phyloP scores from a whole-genome alignment of 768 basidiomycete genomes.

The Collybia mongolica region DNA sequence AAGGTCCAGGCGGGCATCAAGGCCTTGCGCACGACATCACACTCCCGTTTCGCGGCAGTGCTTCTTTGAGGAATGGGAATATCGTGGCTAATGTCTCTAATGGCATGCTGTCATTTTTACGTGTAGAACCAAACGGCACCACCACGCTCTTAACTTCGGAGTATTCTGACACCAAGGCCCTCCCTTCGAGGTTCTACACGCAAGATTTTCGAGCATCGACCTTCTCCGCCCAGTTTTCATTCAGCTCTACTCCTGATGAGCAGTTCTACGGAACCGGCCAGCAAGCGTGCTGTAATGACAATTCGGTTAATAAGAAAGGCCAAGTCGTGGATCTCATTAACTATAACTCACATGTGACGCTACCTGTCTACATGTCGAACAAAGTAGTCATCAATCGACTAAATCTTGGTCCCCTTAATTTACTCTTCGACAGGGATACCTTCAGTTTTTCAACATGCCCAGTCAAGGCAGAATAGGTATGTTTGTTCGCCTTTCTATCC shows the following conservation, averaged over 20 bases:
- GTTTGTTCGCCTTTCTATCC: background rate
- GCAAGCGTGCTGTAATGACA: conserved; percentile 34
- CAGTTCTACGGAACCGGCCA: conserved; percentile 35
- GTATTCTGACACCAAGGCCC: conserved; percentile 29
- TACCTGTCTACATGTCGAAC: conserved; percentile 37
- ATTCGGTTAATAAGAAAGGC: conserved; percentile 36
- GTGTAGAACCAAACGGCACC: conserved; percentile 26
- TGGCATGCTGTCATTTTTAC: conserved; percentile 27
- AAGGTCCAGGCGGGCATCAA: conserved; percentile 28
- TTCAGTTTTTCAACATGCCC: conserved; percentile 35
- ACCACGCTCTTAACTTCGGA: conserved; percentile 25
- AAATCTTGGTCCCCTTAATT: background rate
- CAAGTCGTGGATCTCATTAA: conserved; percentile 36
- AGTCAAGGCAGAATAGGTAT: conserved; percentile 32
- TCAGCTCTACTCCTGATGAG: conserved; percentile 28
- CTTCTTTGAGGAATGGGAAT: conserved; percentile 30
- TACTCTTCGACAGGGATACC: conserved; percentile 24
- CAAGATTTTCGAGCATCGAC: conserved; percentile 29
- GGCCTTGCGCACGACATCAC: conserved; percentile 28
- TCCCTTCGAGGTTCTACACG: conserved; percentile 26
- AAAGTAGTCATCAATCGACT: conserved; percentile 18
- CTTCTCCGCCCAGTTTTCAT: conserved; percentile 30
- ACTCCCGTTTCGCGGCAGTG: conserved; percentile 25
- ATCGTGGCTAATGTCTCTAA: conserved; percentile 21
- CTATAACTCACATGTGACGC: conserved; percentile 32